Evolutionary conservation across 179 eudicot genomes (phyloP).

Genomic region (Actinidia arguta): DNA sequence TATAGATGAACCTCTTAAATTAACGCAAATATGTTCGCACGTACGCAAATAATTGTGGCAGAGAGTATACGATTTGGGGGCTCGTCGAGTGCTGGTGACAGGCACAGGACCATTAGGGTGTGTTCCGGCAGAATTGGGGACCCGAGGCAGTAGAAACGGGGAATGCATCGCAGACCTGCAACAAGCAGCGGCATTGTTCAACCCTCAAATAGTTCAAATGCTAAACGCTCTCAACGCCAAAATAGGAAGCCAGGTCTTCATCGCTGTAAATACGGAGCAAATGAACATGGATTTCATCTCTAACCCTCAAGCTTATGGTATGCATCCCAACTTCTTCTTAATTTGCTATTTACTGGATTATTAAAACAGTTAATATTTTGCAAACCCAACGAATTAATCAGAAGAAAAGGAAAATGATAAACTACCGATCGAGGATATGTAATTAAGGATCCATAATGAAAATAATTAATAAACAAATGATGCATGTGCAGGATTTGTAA

Average conservation of each 20-base stretch:
- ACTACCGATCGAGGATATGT: too few species aligned
- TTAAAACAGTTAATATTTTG: too few species aligned
- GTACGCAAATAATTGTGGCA: not conserved
- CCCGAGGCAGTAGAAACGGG: slow-evolving; percentile 23
- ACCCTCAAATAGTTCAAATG: slow-evolving; percentile 28
- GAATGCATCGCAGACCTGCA: slow-evolving; percentile 25
- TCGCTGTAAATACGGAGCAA: slow-evolving; percentile 15
- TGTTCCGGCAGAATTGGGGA: slow-evolving; percentile 32
- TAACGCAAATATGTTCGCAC: too few species aligned
- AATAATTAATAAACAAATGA: too few species aligned
- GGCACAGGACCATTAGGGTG: slow-evolving; percentile 45
- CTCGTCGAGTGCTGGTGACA: slow-evolving; percentile 38
- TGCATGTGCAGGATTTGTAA: not conserved
- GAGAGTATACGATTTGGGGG: slow-evolving; percentile 35
- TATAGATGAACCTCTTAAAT: too few species aligned
- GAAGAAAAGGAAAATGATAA: too few species aligned
- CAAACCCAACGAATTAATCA: too few species aligned
- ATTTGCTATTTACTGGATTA: too few species aligned
- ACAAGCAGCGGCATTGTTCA: slow-evolving; percentile 29
- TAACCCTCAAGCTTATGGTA: slow-evolving; percentile 30
- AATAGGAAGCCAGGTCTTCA: slow-evolving; percentile 29
- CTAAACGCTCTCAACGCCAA: slow-evolving; percentile 21
- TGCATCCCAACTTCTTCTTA: not conserved
- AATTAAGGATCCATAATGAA: too few species aligned
- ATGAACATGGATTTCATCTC: slow-evolving; percentile 30